These are phyloP conservation scores for Fusarium coffeatum DNA, from an alignment of 2,329 filamentous ascomycete genomes.

Conservation along the genomic window DNA sequence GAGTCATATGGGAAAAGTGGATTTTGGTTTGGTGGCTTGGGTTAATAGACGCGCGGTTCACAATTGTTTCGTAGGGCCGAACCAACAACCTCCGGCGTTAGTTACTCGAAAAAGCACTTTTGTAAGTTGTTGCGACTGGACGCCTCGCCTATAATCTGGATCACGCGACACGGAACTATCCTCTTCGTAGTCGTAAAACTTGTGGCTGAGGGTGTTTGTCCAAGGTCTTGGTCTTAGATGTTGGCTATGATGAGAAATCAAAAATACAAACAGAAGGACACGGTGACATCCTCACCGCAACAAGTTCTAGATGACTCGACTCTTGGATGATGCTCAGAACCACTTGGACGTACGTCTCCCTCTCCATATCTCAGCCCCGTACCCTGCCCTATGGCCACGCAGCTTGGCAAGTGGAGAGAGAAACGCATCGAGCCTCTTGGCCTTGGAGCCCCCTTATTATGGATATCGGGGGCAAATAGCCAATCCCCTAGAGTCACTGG, in stretches of 20 bases:
- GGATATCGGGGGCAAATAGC: background rate
- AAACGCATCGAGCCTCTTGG: conserved; percentile 14
- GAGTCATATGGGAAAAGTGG: conserved; percentile 22
- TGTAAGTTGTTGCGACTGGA: conserved; percentile 21
- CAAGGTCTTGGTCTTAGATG: background rate
- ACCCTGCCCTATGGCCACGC: background rate
- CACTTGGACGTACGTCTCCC: background rate
- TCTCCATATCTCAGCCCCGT: conserved; percentile 10
- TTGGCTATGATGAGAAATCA: too few species aligned
- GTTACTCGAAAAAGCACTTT: background rate
- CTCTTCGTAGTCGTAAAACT: background rate
- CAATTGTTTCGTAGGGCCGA: background rate
- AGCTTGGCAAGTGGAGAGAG: conserved; percentile 17
- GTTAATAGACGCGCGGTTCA: background rate
- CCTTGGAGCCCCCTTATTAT: conserved; percentile 2
- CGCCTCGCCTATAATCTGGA: background rate
- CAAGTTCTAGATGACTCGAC: background rate
- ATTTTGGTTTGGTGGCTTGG: background rate
- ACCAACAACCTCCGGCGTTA: background rate
- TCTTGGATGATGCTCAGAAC: background rate
- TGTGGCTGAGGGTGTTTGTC: conserved; percentile 12
- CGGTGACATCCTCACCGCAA: conserved; percentile 25
- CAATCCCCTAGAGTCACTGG: background rate
- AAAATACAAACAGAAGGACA: too few species aligned
- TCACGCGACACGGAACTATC: background rate